These are phyloP conservation scores for Boletus reticuloceps DNA, from an alignment of 768 basidiomycete genomes.

Conservation along the genomic window DNA sequence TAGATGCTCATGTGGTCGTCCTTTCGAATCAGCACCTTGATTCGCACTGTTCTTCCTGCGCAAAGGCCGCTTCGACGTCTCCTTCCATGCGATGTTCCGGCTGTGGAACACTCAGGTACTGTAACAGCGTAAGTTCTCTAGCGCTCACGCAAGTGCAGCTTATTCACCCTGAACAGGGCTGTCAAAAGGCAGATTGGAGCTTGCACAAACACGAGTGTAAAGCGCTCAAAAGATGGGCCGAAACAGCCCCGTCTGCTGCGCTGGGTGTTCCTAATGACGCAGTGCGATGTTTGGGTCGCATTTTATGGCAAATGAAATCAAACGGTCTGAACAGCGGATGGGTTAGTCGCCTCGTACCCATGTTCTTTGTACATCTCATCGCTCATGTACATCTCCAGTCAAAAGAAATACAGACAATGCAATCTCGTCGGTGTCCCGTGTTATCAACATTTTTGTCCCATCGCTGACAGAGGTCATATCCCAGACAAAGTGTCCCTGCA, in stretches of 20 bases:
- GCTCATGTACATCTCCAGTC: conserved; percentile 38
- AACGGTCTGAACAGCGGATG: conserved; percentile 51
- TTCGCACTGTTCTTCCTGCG: conserved; percentile 70
- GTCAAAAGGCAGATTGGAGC: conserved; percentile 73
- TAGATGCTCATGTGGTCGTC: conserved; percentile 58
- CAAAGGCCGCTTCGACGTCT: conserved; percentile 34
- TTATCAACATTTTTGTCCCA: background rate
- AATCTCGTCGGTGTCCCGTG: conserved; percentile 60
- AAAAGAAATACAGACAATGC: conserved; percentile 63
- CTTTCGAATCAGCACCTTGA: conserved; percentile 63
- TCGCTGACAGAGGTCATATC: background rate
- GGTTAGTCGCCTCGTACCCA: conserved; percentile 41
- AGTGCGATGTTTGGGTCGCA: conserved; percentile 72
- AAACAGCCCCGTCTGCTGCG: conserved; percentile 46
- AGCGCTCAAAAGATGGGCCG: conserved; percentile 59
- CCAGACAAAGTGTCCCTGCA: conserved; percentile 58
- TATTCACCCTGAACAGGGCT: conserved; percentile 39
- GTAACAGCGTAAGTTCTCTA: conserved; percentile 54
- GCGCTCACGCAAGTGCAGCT: background rate
- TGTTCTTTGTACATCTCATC: background rate
- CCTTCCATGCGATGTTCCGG: conserved; percentile 68
- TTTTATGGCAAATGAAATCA: conserved; percentile 64
- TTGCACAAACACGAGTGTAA: conserved; percentile 77
- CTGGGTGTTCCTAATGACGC: conserved; percentile 68
- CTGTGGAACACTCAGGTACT: conserved; percentile 75